Base-by-base conservation (phyloP, 2,329 filamentous ascomycete genomes). In the Fonsecaea nubica region DNA sequence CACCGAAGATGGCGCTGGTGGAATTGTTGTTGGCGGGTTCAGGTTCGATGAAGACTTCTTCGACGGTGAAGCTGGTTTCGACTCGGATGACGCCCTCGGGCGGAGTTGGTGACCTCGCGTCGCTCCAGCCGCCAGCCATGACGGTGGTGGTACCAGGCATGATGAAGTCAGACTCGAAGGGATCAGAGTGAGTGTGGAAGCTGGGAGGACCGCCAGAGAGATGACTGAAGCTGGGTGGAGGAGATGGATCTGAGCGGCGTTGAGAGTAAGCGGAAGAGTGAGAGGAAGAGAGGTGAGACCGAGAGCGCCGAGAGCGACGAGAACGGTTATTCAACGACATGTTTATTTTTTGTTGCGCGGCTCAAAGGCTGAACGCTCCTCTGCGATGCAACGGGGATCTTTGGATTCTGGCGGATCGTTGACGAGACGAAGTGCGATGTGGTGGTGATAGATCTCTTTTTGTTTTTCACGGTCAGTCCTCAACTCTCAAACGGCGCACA, bases 1-100 rank as follows among this genome's bases (percentile, higher is more conserved):
- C 58, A n/a, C 58, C 58, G 58, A 50, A 60, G 58, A 60, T 32
- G 42, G 40, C 9, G 25, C 36, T 45, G 58, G 45, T 38, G 5
- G 45, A 32, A 7, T 18, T 21, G 35, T 35, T 60, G 57, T 33
- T 60, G 2, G 30, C 9, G 33, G 58, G 33, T 13, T 55, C 52
- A 35, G 45, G 35, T 1, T 35, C 58, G 30, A 21, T 10, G 32
- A 53, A 60, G 21, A 50, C 40, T 33, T 50, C 58, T 53, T 60
- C 58, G 35, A 65, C 57, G 15, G 57, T 61, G 48, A 61, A 45
- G 32, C 18, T 35, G 42, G 45, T 58, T 15, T 60, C 32, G 35
- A 65, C 63, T n/a, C 7, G 25, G 30, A 65, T 65, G 21, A 65
- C 18, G 18, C 63, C 63, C 35, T 60, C 56, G 32, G 58, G 42